A percentile compares a stretch with the other conserved stretches of the same genome.
Conservation (phyloP, 768 basidiomycete genomes). For the Collybia nuda region DNA sequence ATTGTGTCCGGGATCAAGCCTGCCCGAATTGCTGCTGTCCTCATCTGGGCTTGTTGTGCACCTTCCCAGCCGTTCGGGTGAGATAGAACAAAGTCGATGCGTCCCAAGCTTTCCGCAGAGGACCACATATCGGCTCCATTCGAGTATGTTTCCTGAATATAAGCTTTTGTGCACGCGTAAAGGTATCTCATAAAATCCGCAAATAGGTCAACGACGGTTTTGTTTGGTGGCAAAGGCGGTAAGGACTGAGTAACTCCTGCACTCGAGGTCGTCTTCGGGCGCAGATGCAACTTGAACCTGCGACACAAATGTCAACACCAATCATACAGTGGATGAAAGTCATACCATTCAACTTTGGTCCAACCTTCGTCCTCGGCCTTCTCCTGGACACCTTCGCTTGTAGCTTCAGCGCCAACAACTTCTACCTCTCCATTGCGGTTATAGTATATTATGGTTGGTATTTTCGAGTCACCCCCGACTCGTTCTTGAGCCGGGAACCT, state of each 20-base stretch:
- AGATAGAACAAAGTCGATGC: slow-evolving; percentile 44
- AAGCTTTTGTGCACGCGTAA: slow-evolving; percentile 37
- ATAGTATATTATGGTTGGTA: slow-evolving; percentile 47
- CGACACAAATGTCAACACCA: slow-evolving; percentile 6
- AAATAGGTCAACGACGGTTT: slow-evolving; percentile 41
- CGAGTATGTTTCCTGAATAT: slow-evolving; percentile 44
- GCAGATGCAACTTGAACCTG: slow-evolving; percentile 25
- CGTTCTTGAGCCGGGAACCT: slow-evolving; percentile 50
- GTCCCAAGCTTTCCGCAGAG: slow-evolving; percentile 26
- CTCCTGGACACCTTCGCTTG: slow-evolving; percentile 35
- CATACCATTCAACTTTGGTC: slow-evolving; percentile 48
- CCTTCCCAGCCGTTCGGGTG: slow-evolving; percentile 69
- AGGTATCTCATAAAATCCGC: slow-evolving; percentile 51
- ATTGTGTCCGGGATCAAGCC: slow-evolving; percentile 43
- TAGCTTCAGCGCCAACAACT: slow-evolving; percentile 49
- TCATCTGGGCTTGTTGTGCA: slow-evolving; percentile 51
- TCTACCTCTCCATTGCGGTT: slow-evolving; percentile 33
- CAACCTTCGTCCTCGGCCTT: slow-evolving; percentile 41
- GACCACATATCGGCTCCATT: slow-evolving; percentile 40
- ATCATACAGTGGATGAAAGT: slow-evolving; percentile 7
- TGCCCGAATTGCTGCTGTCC: slow-evolving; percentile 47
- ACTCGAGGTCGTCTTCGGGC: slow-evolving; percentile 1
- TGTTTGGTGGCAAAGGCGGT: slow-evolving; percentile 42
- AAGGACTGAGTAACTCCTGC: slow-evolving; percentile 21
- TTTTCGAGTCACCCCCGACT: slow-evolving; percentile 42